Evolutionary conservation across 2,329 filamentous ascomycete genomes (phyloP).

Genomic region (Polytolypa hystricis): DNA sequence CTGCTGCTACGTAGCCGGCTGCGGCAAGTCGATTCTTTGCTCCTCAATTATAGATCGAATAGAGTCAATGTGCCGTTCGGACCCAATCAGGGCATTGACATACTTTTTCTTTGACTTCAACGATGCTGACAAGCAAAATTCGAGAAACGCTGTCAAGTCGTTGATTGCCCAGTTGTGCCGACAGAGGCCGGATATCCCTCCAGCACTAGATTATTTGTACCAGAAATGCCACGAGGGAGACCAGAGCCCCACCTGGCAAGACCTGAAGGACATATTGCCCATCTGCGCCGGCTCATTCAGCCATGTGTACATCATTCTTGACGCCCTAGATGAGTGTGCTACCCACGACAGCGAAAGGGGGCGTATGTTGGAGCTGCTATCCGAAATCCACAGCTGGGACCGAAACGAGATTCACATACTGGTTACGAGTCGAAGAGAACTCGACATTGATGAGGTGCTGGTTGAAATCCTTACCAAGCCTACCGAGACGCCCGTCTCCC

Average conservation of each 20-base stretch:
- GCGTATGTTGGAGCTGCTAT: slow-evolving; percentile 8
- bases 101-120: slow-evolving; percentile 16
- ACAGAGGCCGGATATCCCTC: not conserved
- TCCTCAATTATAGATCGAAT: slow-evolving; percentile 2
- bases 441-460: slow-evolving; percentile 8
- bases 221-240: slow-evolving; percentile 4
- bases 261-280: slow-evolving; percentile 1
- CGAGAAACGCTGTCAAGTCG: slow-evolving; percentile 9
- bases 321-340: slow-evolving; percentile 15
- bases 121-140: slow-evolving; percentile 9
- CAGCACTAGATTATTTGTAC: slow-evolving; percentile 1
- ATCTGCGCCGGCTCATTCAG: slow-evolving; percentile 1
- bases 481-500: not conserved
- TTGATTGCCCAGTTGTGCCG: slow-evolving; percentile 4
- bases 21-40: slow-evolving; percentile 10
- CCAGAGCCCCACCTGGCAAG: slow-evolving; percentile 4
- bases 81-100: slow-evolving; percentile 2
- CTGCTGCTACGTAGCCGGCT: slow-evolving; percentile 3
- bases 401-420: slow-evolving; percentile 8
- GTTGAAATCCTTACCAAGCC: not conserved
- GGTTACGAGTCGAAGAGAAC: slow-evolving; percentile 10
- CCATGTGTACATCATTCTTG: slow-evolving; percentile 10
- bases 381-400: slow-evolving; percentile 1
- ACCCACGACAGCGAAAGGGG: slow-evolving; percentile 6
- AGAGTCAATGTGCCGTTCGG: not conserved